Percentiles rank a stretch among this genome's conserved stretches.
These are phyloP conservation scores for Wickerhamiella kazuoi DNA, from an alignment of 805 yeast species.

Conservation along the genomic window DNA sequence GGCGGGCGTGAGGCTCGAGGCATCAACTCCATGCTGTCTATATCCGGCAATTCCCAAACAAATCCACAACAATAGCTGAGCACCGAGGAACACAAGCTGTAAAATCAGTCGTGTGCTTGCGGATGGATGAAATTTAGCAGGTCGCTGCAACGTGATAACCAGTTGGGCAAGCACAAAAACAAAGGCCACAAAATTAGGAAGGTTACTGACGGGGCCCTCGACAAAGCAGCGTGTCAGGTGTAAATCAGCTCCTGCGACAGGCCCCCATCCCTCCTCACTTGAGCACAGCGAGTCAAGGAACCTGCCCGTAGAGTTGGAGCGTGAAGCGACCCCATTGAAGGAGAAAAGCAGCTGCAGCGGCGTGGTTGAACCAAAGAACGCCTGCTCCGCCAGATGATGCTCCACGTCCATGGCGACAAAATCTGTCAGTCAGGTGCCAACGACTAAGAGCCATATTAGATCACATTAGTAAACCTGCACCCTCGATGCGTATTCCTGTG, in stretches of 20 bases:
- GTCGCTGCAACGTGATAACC: constrained; percentile 13
- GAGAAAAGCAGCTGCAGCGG: too few relatives aligned
- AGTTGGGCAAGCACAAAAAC: constrained; percentile 18
- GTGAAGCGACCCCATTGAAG: too few relatives aligned
- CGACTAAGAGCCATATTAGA: too few relatives aligned
- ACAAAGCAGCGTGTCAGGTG: constrained; percentile 18
- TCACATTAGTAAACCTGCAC: too few relatives aligned
- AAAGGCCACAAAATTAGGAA: constrained; percentile 18
- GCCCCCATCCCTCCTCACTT: constrained; percentile 5
- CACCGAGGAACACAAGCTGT: constrained; percentile 10
- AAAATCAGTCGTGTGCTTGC: constrained; percentile 13
- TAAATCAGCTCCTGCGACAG: constrained; percentile 1
- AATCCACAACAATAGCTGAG: constrained; percentile 10
- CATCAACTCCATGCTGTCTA: constrained; percentile 17
- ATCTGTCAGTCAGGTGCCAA: too few relatives aligned
- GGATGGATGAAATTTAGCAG: constrained; percentile 7
- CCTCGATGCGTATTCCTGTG: too few relatives aligned
- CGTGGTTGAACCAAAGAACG: too few relatives aligned
- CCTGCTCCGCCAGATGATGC: too few relatives aligned
- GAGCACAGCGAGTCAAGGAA: not conserved
- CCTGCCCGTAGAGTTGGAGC: not conserved
- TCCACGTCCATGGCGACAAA: too few relatives aligned
- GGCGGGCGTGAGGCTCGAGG: constrained; percentile 32
- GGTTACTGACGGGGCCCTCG: constrained; percentile 20
- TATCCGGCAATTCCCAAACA: constrained; percentile 7